phyloP scores from a whole-genome alignment of 768 basidiomycete genomes.

The Mycena latifolia region DNA sequence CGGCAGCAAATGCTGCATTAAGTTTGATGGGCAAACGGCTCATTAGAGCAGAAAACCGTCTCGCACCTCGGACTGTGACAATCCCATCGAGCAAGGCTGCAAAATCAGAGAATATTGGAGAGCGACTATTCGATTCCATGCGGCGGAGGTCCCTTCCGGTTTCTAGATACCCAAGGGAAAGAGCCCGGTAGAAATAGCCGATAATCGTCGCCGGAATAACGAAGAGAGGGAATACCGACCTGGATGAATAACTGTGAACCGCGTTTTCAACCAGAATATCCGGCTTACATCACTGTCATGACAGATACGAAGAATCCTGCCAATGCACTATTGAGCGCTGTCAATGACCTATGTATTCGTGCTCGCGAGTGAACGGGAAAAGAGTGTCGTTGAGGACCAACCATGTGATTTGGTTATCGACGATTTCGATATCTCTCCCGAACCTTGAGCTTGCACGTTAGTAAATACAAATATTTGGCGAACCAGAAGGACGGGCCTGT shows the following conservation, averaged over 20 bases:
- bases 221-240: constrained; percentile 86
- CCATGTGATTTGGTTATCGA: constrained; percentile 76
- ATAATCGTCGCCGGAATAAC: constrained; percentile 62
- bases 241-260: constrained; percentile 36
- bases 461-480: background rate
- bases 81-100: constrained; percentile 88
- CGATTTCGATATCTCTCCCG: constrained; percentile 80
- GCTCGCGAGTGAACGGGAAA: constrained; percentile 67
- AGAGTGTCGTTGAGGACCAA: constrained; percentile 68
- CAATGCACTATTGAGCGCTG: background rate
- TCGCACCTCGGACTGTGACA: constrained; percentile 72
- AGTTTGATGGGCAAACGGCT: constrained; percentile 84
- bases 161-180: constrained; percentile 6
- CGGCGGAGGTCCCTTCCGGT: constrained; percentile 26
- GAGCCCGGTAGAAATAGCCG: constrained; percentile 10
- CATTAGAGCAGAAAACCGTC: background rate
- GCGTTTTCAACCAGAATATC: background rate
- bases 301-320: constrained; percentile 78
- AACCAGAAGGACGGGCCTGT: constrained; percentile 64
- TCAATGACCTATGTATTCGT: background rate
- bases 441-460: background rate
- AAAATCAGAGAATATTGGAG: constrained; percentile 86
- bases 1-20: constrained; percentile 77
- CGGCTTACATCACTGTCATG: constrained; percentile 12
- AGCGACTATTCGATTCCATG: constrained; percentile 30